Percentiles rank a stretch among this genome's conserved stretches.
These are phyloP conservation scores for Aspergillus amoenus DNA, from an alignment of 2,329 filamentous ascomycete genomes.

Conservation along the genomic window DNA sequence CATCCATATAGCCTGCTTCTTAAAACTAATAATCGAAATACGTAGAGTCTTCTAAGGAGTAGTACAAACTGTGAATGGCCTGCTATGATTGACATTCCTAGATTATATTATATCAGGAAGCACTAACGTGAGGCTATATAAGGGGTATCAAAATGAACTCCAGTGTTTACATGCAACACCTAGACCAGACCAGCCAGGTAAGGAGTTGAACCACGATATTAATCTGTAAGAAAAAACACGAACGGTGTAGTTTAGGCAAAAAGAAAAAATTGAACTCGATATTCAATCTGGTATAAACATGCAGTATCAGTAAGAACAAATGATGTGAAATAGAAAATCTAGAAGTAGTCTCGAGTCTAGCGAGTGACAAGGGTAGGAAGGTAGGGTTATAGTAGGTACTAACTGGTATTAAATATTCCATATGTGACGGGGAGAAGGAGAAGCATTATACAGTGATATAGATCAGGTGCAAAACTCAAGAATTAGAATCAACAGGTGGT, in stretches of 20 bases:
- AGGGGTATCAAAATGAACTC: no score
- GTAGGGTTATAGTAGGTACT: background rate
- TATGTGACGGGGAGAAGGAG: conserved; percentile 2
- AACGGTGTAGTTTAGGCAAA: background rate
- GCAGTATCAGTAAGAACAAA: conserved; percentile 6
- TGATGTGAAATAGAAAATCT: background rate
- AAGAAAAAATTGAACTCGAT: background rate
- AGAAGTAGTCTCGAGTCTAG: background rate
- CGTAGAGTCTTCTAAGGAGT: no score
- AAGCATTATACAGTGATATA: conserved; percentile 16
- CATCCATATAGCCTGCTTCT: no score
- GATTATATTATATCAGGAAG: no score
- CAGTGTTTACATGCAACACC: no score
- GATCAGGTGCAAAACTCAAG: background rate
- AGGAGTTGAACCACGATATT: no score
- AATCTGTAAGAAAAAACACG: background rate
- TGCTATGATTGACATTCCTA: no score
- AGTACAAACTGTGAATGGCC: no score
- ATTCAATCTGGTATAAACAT: background rate
- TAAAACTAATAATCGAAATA: no score
- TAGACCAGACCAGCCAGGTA: no score
- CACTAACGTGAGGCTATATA: no score
- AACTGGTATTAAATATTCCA: conserved; percentile 7
- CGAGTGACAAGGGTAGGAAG: conserved; percentile 1
- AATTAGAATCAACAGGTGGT: conserved; percentile 16